Evolutionary conservation across 2,329 filamentous ascomycete genomes (phyloP).

Genomic region (Ilyonectria robusta): DNA sequence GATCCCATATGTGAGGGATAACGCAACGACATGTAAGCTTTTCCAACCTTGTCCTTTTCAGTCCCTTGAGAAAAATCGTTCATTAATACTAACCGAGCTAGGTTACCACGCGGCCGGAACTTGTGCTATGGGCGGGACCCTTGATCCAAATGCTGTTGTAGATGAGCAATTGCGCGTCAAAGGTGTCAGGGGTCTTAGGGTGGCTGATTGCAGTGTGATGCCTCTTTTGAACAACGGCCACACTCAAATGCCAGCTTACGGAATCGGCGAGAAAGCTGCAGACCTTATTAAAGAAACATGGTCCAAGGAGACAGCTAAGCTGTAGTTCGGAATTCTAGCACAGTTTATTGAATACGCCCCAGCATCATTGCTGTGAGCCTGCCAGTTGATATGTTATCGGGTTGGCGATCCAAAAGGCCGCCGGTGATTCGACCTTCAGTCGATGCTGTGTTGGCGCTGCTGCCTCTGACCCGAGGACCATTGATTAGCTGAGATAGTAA

Average conservation of each 20-base stretch:
- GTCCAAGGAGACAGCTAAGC: slow-evolving; percentile 1
- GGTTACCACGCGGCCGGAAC: slow-evolving; percentile 47
- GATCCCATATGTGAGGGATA: slow-evolving; percentile 68
- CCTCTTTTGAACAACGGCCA: slow-evolving; percentile 62
- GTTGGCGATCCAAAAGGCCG: too few relatives aligned
- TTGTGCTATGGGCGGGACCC: slow-evolving; percentile 51
- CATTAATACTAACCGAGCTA: slow-evolving; percentile 1
- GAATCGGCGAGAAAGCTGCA: slow-evolving; percentile 66
- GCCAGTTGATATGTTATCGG: too few relatives aligned
- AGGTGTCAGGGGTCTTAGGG: slow-evolving; percentile 65
- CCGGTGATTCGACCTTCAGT: too few relatives aligned
- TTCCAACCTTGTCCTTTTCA: too few relatives aligned
- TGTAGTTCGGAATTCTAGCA: too few relatives aligned
- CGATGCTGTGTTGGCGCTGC: too few relatives aligned
- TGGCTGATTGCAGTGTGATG: slow-evolving; percentile 68
- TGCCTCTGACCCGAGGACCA: too few relatives aligned
- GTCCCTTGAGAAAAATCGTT: background rate
- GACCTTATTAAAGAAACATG: slow-evolving; percentile 63
- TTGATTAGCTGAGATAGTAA: too few relatives aligned
- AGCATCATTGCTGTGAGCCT: too few relatives aligned
- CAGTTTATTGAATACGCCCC: too few relatives aligned
- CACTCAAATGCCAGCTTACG: slow-evolving; percentile 71
- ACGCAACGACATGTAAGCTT: slow-evolving; percentile 70
- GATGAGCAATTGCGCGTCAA: slow-evolving; percentile 66
- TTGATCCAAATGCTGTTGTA: slow-evolving; percentile 67